Evolutionary conservation across 495 filamentous ascomycete genomes (phyloP).

Genomic region (Aspergillus carlsbadensis): DNA sequence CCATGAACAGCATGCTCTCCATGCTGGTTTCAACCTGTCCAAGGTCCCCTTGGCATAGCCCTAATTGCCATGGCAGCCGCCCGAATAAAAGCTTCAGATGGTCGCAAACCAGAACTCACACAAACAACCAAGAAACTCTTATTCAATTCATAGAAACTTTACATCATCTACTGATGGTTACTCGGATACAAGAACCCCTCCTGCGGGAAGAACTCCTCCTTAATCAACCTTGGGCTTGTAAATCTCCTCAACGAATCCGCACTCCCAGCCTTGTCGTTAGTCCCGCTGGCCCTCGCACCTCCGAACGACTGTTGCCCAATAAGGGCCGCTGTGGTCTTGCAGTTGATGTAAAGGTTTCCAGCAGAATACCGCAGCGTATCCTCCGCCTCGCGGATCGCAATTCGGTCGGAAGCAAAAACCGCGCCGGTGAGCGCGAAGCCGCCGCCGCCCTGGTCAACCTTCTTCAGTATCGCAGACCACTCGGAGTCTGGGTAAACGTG

Average conservation of each 20-base stretch:
- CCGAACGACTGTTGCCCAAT: conserved; percentile 84
- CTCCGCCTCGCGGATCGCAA: conserved; percentile 66
- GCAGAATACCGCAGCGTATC: conserved; percentile 72
- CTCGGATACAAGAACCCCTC: conserved; percentile 67
- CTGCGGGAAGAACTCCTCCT: conserved; percentile 72
- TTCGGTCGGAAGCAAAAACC: conserved; percentile 70
- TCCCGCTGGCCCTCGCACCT: conserved; percentile 71
- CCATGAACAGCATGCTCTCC: too few species aligned
- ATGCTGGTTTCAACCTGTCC: too few species aligned
- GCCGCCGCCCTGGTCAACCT: conserved; percentile 55
- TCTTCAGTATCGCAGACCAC: conserved; percentile 51
- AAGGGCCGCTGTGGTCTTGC: conserved; percentile 79
- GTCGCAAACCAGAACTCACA: too few species aligned
- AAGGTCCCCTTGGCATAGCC: too few species aligned
- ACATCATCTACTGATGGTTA: conserved; percentile 51
- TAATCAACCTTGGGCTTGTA: conserved; percentile 70
- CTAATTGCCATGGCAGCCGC: too few species aligned
- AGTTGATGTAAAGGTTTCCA: conserved; percentile 88
- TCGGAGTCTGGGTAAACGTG: conserved; percentile 72
- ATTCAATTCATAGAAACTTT: too few species aligned
- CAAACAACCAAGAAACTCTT: too few species aligned
- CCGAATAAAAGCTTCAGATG: too few species aligned
- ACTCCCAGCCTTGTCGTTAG: conserved; percentile 81
- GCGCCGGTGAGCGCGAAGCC: conserved; percentile 76
- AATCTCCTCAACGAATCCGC: conserved; percentile 64